Evolutionary conservation across 495 filamentous ascomycete genomes (phyloP).

Genomic region (Wilcoxina mikolae): DNA sequence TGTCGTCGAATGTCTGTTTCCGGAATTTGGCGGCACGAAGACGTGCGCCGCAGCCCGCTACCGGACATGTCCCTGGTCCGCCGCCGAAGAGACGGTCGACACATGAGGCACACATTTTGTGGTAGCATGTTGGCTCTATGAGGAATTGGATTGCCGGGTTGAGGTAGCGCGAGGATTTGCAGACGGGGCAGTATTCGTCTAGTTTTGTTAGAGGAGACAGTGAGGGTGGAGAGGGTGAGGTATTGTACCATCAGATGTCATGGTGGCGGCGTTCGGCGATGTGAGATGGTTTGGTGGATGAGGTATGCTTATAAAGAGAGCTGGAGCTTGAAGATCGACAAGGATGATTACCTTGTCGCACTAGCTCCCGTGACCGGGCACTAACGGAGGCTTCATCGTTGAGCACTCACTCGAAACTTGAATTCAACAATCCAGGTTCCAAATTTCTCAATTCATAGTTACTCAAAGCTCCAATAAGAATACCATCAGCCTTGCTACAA

Average conservation of each 20-base stretch:
- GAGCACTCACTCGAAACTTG: no score
- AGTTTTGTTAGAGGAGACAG: conserved; percentile 2
- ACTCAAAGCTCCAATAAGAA: no score
- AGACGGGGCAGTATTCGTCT: conserved; percentile 83
- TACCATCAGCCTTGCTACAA: no score
- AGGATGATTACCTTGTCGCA: no score
- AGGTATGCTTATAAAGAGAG: no score
- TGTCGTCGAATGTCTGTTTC: conserved; percentile 75
- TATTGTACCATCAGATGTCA: background rate
- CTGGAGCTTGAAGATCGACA: no score
- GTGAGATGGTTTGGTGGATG: no score
- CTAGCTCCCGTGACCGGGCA: no score
- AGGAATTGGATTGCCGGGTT: conserved; percentile 87
- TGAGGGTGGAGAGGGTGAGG: background rate
- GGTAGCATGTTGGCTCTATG: conserved; percentile 96
- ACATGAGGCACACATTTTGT: conserved; percentile 92
- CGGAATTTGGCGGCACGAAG: conserved; percentile 74
- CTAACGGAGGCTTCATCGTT: no score
- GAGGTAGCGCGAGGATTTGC: conserved; percentile 88
- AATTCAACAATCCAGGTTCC: no score
- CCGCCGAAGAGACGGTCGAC: conserved; percentile 86
- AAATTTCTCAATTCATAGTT: no score
- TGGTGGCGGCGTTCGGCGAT: background rate
- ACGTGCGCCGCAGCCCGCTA: conserved; percentile 70
- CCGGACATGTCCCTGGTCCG: conserved; percentile 79